Evolutionary conservation across 2,329 filamentous ascomycete genomes (phyloP).

Genomic region (Microcera coccophila): DNA sequence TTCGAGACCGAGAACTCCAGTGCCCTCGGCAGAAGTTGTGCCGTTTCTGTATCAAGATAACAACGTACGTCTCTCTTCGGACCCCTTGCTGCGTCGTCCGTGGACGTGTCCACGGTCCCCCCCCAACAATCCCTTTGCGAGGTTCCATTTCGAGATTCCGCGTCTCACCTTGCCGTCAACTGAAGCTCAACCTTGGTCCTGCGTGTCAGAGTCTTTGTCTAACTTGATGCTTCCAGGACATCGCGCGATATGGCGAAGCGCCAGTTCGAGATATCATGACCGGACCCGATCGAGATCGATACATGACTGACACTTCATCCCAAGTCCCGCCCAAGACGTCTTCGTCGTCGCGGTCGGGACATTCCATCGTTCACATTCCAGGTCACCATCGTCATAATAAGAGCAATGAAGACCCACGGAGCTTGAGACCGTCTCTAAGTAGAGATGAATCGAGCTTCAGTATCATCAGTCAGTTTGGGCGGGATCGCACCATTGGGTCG

Average conservation of each 20-base stretch:
- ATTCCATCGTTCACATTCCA: slow-evolving; percentile 61
- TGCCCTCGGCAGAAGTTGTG: slow-evolving; percentile 87
- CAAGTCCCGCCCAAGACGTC: slow-evolving; percentile 57
- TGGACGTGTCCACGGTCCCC: slow-evolving; percentile 5
- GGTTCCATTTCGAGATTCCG: slow-evolving; percentile 1
- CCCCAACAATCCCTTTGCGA: slow-evolving; percentile 3
- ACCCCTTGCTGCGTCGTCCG: slow-evolving; percentile 8
- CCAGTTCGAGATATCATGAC: slow-evolving; percentile 68
- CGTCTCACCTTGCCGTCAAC: neutral
- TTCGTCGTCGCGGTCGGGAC: slow-evolving; percentile 57
- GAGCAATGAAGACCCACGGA: slow-evolving; percentile 62
- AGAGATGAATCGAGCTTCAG: slow-evolving; percentile 63
- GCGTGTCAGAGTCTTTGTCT: slow-evolving; percentile 11
- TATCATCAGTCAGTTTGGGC: slow-evolving; percentile 42
- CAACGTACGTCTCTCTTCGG: slow-evolving; percentile 51
- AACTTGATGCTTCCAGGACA: slow-evolving; percentile 52
- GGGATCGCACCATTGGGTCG: slow-evolving; percentile 50
- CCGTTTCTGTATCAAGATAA: slow-evolving; percentile 93
- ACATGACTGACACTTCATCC: slow-evolving; percentile 46
- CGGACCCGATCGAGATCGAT: slow-evolving; percentile 66
- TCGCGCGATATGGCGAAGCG: slow-evolving; percentile 72
- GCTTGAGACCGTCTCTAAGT: slow-evolving; percentile 67
- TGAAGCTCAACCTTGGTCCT: neutral
- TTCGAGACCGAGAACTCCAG: slow-evolving; percentile 77
- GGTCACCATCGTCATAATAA: slow-evolving; percentile 67